A percentile compares a stretch with the other conserved stretches of the same genome.
phyloP scores from a whole-genome alignment of 1,139 yeast genomes.

The Pichia kudriavzevii region DNA sequence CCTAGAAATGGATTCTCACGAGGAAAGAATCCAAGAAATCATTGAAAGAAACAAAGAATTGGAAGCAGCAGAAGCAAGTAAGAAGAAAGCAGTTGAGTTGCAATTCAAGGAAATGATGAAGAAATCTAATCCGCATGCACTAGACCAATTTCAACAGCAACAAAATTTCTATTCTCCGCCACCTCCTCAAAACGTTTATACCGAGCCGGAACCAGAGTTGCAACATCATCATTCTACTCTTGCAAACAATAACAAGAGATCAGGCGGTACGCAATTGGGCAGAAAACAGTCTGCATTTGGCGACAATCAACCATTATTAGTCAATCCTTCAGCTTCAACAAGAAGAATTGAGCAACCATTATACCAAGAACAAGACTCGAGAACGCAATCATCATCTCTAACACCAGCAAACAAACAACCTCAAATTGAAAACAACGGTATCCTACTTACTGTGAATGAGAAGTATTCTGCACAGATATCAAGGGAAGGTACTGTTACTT shows the following conservation, averaged over 20 bases:
- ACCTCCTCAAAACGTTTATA: slow-evolving; percentile 17
- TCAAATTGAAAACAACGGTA: slow-evolving; percentile 59
- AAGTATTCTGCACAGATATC: slow-evolving; percentile 67
- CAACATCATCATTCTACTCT: slow-evolving; percentile 5
- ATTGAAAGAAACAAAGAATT: slow-evolving; percentile 94
- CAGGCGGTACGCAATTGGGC: slow-evolving; percentile 74
- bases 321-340: slow-evolving; percentile 20
- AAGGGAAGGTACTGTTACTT: slow-evolving; percentile 73
- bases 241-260: slow-evolving; percentile 34
- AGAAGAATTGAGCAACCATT: slow-evolving; percentile 4
- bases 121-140: slow-evolving; percentile 36
- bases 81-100: slow-evolving; percentile 90
- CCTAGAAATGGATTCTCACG: slow-evolving; percentile 96
- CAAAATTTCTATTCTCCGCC: slow-evolving; percentile 5
- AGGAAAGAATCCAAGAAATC: slow-evolving; percentile 96
- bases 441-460: slow-evolving; percentile 71
- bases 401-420: slow-evolving; percentile 23
- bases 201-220: slow-evolving; percentile 14
- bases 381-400: slow-evolving; percentile 20
- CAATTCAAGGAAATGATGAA: slow-evolving; percentile 79
- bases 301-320: slow-evolving; percentile 23
- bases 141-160: slow-evolving; percentile 9
- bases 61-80: slow-evolving; percentile 96
- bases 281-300: slow-evolving; percentile 38
- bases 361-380: slow-evolving; percentile 10